Base-by-base conservation (phyloP, 768 basidiomycete species). In the Amanita fuliginea region DNA sequence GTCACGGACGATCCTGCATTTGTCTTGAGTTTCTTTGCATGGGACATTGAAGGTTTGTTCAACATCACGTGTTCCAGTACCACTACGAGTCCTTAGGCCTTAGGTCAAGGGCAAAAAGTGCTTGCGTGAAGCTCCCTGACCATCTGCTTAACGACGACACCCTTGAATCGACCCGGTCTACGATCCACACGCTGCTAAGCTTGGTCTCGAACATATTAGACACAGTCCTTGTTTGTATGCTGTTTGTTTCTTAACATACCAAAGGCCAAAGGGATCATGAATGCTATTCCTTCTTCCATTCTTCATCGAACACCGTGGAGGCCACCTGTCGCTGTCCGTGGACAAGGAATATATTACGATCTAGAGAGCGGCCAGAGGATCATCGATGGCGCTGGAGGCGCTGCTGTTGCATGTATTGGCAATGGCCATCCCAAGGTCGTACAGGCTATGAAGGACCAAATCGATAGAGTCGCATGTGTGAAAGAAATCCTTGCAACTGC, bases 381-480 rank as follows among this genome's bases (percentile, higher is more conserved):
- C 26, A 72, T 92, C 56, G 90, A 94, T 65, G 86, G 75, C 6
- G 80, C 87, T 40, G 91, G 91, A 40, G 91, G 90, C 24, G 89
- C 89, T 5, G 88, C 91, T 8, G 91, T 94, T 24, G 63, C 80
- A 9, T 88, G 84, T 61, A 61, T 94, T 39, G 91, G 90, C 2
- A 78, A 80, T 51, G 76, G 73, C 18, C 80, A 90, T 59, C 85
- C 83, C 2, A 75, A 73, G 51, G 85, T 91, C 30, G 69, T 76
- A 51, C 68, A 81, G 59, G 85, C 85, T 2, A 71, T 92, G 47
- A 86, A 89, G 62, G 78, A 87, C 50, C 89, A 92, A 56, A 69
- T 84, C 14, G 86, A 88, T 63, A 79, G 78, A 56, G 66, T 91
- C 36, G 70, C 86, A 18, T 92, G 88, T 89, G 55, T 46, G 82